A percentile compares a stretch with the other conserved stretches of the same genome.
phyloP scores from a whole-genome alignment of 2,329 filamentous ascomycete species.

The Aureobasidium melanogenum region DNA sequence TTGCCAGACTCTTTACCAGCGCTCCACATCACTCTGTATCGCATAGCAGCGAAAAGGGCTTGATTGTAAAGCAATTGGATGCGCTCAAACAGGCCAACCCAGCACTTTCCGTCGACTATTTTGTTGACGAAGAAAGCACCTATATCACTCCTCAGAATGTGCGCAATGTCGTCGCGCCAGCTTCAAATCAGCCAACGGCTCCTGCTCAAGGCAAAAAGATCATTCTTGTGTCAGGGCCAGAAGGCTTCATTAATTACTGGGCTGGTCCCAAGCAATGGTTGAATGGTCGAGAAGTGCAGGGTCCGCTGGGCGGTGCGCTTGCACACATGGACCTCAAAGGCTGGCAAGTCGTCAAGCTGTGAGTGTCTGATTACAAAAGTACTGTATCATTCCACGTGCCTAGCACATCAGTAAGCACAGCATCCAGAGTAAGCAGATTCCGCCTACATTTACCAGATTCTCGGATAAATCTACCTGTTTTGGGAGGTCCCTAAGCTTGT shows the following conservation, averaged over 20 bases:
- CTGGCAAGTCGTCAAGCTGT: constrained; percentile 54
- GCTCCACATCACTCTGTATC: neutral
- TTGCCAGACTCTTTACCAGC: neutral
- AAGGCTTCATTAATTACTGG: constrained; percentile 76
- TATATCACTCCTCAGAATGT: constrained; percentile 46
- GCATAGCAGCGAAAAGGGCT: constrained; percentile 34
- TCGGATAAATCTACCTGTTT: neutral
- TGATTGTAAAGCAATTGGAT: constrained; percentile 63
- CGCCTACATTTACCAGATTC: neutral
- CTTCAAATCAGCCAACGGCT: neutral
- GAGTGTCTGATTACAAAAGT: constrained; percentile 7
- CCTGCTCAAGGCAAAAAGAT: constrained; percentile 44
- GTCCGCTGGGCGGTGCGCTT: constrained; percentile 61
- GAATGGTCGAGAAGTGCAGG: constrained; percentile 64
- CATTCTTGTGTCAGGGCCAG: constrained; percentile 80
- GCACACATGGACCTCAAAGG: constrained; percentile 48
- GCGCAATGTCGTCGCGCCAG: constrained; percentile 17
- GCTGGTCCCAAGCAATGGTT: constrained; percentile 74
- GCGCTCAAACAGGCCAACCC: constrained; percentile 57
- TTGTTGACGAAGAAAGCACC: constrained; percentile 69
- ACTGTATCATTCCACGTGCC: neutral
- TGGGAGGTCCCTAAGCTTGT: neutral
- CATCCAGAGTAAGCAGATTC: neutral
- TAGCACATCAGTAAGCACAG: neutral
- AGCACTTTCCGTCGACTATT: constrained; percentile 53